Evolutionary conservation across 495 filamentous ascomycete genomes (phyloP).

Genomic region (Gamarada debralockiae): DNA sequence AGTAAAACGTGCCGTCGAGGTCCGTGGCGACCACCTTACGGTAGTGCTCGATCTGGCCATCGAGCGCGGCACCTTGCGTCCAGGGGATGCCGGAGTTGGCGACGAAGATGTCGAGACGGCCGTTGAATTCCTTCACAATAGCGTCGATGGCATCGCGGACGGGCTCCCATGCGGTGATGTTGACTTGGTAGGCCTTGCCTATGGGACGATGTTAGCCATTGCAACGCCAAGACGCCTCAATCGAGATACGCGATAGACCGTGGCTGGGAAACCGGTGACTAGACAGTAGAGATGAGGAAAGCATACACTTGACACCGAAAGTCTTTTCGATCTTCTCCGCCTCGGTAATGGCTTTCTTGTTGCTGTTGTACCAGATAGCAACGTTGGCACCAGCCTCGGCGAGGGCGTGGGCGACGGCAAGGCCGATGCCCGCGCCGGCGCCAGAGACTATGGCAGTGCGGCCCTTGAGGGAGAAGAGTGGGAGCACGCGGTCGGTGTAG

Average conservation of each 20-base stretch:
- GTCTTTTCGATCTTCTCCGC: slow-evolving; percentile 68
- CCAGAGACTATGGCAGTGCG: slow-evolving; percentile 83
- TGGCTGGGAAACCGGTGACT: no score
- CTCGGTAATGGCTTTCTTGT: slow-evolving; percentile 64
- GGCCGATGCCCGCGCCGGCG: slow-evolving; percentile 77
- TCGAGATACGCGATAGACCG: no score
- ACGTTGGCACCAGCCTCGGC: slow-evolving; percentile 88
- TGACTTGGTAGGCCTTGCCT: slow-evolving; percentile 76
- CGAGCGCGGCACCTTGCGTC: slow-evolving; percentile 64
- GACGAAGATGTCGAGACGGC: slow-evolving; percentile 73
- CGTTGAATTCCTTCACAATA: slow-evolving; percentile 65
- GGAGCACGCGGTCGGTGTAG: slow-evolving; percentile 56
- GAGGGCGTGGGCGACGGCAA: slow-evolving; percentile 69
- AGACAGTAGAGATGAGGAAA: background rate
- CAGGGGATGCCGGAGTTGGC: slow-evolving; percentile 78
- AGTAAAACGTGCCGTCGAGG: slow-evolving; percentile 79
- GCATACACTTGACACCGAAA: slow-evolving; percentile 76
- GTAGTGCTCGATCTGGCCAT: slow-evolving; percentile 63
- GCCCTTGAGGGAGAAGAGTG: slow-evolving; percentile 80
- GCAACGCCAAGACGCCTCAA: no score
- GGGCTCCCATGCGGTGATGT: slow-evolving; percentile 55
- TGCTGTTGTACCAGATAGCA: slow-evolving; percentile 82
- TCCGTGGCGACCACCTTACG: slow-evolving; percentile 67
- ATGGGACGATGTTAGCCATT: background rate
- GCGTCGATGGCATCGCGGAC: slow-evolving; percentile 54